Evolutionary conservation across 2,329 filamentous ascomycete species (phyloP), one percentile per base, ranked within the genome.

Genomic region (Kalmusia sp.): DNA sequence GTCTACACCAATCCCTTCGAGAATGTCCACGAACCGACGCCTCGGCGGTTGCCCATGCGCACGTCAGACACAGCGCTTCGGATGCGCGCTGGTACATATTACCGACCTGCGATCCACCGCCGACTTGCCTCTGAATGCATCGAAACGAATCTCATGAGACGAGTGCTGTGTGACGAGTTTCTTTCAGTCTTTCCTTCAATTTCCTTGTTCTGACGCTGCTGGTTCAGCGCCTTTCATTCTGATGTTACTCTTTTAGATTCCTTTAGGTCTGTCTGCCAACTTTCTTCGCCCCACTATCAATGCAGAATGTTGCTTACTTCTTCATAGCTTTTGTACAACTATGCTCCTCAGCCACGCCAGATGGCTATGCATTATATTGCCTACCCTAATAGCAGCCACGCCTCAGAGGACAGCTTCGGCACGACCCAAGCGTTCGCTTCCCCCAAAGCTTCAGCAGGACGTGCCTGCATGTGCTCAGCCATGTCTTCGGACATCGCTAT

Each of bases 321-420:
- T 53, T 54, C 55, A 47, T 60, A 71, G 68, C 59, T 64, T 54
- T 52, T 71, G 71, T 73, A 73, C 65, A 61, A 71, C 58, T 75
- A 75, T 75, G 72, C 65, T 70, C 67, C 56, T 72, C 61, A 67
- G 71, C 65, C 69, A 67, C 65, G 59, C 65, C 50, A 67, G 65
- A 67, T 68, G 68, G 65, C 64, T 72, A 69, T 73, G 67, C 66
- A 68, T 71, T 52, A 59, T 69, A 60, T 67, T 66, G 62, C 65
- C 69, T 62, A 62, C 69, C 46, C 46, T 73, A 67, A 70, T 71
- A 54, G 57, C 64, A 62, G 67, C 70, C 53, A 64, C 61, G 55
- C 65, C 70, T 34, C 63, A 69, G 40, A 55, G 60, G 44, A 58
- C 66, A 53, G 57, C 57, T 54, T 57, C 65, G 35, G 63, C 63